Evolutionary conservation across 129 eudicot species (phyloP).

Genomic region (Scalesia atractyloides): DNA sequence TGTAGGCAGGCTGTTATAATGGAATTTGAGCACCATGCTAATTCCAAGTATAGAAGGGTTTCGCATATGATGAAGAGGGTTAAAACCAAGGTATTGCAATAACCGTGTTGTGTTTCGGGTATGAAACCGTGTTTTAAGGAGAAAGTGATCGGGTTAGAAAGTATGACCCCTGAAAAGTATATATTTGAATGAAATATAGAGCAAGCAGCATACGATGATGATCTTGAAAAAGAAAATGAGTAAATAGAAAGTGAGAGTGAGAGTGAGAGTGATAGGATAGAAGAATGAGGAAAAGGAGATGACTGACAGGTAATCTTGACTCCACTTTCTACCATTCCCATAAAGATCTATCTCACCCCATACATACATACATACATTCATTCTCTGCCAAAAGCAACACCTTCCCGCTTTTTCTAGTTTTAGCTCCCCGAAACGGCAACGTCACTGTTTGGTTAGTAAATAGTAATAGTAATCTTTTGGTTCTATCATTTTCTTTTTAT

Average conservation of each 20-base stretch:
- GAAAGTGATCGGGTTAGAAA: too few species aligned
- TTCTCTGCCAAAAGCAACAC: slow-evolving; percentile 26
- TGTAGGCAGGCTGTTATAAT: too few species aligned
- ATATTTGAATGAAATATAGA: too few species aligned
- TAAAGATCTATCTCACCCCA: slow-evolving; percentile 15
- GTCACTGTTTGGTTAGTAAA: background rate
- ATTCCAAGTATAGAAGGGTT: too few species aligned
- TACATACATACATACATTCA: slow-evolving; percentile 25
- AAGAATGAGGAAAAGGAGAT: slow-evolving; percentile 1
- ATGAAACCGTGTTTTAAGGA: too few species aligned
- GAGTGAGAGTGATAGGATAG: background rate
- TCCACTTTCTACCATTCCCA: slow-evolving; percentile 34
- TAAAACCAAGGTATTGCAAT: too few species aligned
- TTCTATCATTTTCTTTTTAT: too few species aligned
- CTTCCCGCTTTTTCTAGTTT: background rate
- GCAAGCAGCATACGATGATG: background rate
- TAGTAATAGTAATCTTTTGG: too few species aligned
- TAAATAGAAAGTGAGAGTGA: background rate
- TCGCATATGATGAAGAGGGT: too few species aligned
- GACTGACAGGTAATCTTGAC: slow-evolving; percentile 17
- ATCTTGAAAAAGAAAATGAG: slow-evolving; percentile 24
- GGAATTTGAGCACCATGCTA: too few species aligned
- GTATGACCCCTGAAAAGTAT: too few species aligned
- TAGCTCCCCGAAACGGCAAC: background rate
- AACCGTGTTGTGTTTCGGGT: too few species aligned